Evolutionary conservation across 768 basidiomycete species (phyloP), one percentile per base, ranked within the genome.

Genomic region (Serendipita vermifera): DNA sequence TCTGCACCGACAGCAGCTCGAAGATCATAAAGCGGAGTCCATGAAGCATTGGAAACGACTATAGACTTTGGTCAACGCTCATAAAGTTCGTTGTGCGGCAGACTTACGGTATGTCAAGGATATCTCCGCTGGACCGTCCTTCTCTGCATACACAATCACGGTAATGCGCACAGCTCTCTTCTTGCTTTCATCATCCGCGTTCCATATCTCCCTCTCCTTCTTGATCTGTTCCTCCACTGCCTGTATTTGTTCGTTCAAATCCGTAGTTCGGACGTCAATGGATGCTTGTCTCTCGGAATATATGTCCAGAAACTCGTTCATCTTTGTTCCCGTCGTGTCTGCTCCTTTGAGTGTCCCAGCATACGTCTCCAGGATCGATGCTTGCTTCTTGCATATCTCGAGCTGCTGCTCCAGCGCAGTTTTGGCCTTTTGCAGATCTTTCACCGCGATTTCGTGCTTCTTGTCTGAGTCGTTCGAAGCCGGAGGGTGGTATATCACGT

Each of bases 1-100:
- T 75, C n/a, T 7, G 46, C 5, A 29, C 22, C 61, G 20, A 73
- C 76, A 0, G 70, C 71, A 2, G 79, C 78, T 57, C 79, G 75
- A 0, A 83, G 71, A 59, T 82, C 81, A 60, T 82, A 82, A 2
- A 71, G 72, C 2, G 80, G 76, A 15, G 65, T 64, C 80, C 80
- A 82, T 22, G 64, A 64, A 1, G 75, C 77, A 32, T 73, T 66
- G 41, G 64, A 68, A n/a, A 83, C 80, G 51, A 79, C 81, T 32
- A 32, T 31, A n/a, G n/a, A n/a, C n/a, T n/a, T n/a, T n/a, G n/a
- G n/a, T n/a, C n/a, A n/a, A n/a, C n/a, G n/a, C n/a, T n/a, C n/a
- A n/a, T n/a, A n/a, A n/a, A n/a, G n/a, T n/a, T n/a, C n/a, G n/a
- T n/a, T 22, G 41, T 26, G 22, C 14, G 29, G n/a, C 22, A 31